Evolutionary conservation across 768 basidiomycete species (phyloP), one percentile per base, ranked within the genome.

Genomic region (Pluteus cervinus): DNA sequence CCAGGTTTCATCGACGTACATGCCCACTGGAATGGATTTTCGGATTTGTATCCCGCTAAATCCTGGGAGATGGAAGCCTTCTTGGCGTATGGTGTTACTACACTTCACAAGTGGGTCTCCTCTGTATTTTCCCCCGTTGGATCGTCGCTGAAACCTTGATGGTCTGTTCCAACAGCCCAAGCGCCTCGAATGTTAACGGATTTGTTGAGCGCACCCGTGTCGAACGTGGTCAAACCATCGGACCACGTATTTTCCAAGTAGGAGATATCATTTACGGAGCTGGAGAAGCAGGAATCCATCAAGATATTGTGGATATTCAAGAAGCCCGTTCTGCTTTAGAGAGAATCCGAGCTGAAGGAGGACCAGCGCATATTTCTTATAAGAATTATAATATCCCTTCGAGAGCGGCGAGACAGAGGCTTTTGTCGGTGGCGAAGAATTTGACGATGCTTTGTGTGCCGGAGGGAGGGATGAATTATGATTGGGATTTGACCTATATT

Each of bases 401-500:
- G 16, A 76, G 79, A 12, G 81, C 82, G 20, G 79, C 83, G 11
- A 66, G 83, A 10, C 83, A 85, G 50, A 63, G 82, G 22, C 57
- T 86, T 33, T 57, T 86, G 16, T 61, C 71, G 9, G 76, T 75
- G 24, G 81, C 81, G 8, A 65, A 67, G 23, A 71, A 81, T 42
- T 50, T 84, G 29, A 69, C 68, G 24, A 81, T 86, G 81, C 63
- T 80, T 9, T 82, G 80, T 41, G 75, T 85, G 4, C 82, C 83
- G 0, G 83, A 86, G 56, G 83, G 82, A 25, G 84, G 84, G 7
- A 83, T 84, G 82, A 83, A 81, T 50, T 76, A 67, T 20, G 83
- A 86, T 48, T 86, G 84, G 84, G 82, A 86, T 47, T 55, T 76
- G 46, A 83, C 84, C 0, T 86, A 85, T 46, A 83, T 86, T 39